Evolutionary conservation across 1,284 basidiomycete genomes (phyloP), one percentile per base, ranked within the genome.

Genomic region (Meira nashicola): DNA sequence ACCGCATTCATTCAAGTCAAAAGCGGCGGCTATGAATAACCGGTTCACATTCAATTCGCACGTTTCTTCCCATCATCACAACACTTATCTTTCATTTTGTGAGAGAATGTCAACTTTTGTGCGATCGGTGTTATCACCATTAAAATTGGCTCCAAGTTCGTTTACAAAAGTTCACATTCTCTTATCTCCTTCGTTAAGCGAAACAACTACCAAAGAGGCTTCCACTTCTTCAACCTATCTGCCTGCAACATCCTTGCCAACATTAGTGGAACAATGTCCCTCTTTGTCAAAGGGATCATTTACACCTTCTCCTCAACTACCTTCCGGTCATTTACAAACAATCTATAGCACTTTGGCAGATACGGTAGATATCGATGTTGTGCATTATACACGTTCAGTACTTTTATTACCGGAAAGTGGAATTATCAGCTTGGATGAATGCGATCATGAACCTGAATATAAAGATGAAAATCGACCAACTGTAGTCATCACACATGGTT

Each of bases 361-460:
- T 57, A 71, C 75, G 21, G 52, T 54, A 41, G 23, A 53, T 11
- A 58, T 68, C 41, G 73, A 78, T 57, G 50, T 58, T 9, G 72
- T 77, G 19, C 60, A 65, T 12, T 77, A 66, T 65, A 66, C 70
- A 48, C 62, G 76, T 14, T 62, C 66, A 8, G 65, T 76, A 8
- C 64, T 78, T 15, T 41, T 78, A 39, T 58, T 63, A 2, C 74
- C 76, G 0, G 76, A 78, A 37, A 74, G 76, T 10, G 76, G 76
- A 12, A 74, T 71, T 0, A 21, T 78, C 10, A 62, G 70, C 1
- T 55, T 76, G 8, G 76, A 78, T 50, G 43, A 54, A 10, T 25
- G 39, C 17, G 50, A 21, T 55, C 58, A 15, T 15, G 39, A 39
- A 12, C 14, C 28, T 4, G 23, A 39, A 37, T 62, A 66, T 17